Percentiles rank a stretch among this genome's conserved stretches.
Evolutionary conservation across 1,284 basidiomycete genomes (phyloP).

Genomic region (Porogramme epimiltina): DNA sequence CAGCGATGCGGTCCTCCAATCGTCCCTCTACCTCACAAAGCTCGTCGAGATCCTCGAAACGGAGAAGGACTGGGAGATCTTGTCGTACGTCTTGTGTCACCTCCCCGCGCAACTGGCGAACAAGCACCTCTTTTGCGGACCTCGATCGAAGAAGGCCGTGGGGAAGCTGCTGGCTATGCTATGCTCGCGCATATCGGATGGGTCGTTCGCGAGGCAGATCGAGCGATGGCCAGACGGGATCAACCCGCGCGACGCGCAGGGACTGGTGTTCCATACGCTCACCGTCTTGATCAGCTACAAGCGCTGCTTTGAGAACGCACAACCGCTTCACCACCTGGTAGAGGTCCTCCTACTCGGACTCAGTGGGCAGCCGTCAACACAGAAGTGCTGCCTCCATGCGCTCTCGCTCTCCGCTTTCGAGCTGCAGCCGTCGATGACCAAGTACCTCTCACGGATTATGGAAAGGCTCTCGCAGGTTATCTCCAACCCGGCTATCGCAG

Average conservation of each 20-base stretch:
- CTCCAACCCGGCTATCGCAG: constrained; percentile 91
- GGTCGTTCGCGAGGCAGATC: constrained; percentile 60
- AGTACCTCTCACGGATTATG: constrained; percentile 80
- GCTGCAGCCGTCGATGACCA: constrained; percentile 82
- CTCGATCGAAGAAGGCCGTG: constrained; percentile 70
- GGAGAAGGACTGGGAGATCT: constrained; percentile 91
- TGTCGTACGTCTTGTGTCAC: constrained; percentile 92
- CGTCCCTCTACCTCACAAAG: constrained; percentile 77
- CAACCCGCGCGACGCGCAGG: constrained; percentile 84
- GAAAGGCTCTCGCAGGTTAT: constrained; percentile 93
- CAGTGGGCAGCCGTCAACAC: constrained; percentile 76
- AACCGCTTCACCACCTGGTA: constrained; percentile 74
- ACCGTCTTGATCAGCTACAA: constrained; percentile 91
- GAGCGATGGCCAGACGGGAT: constrained; percentile 64
- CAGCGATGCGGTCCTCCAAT: constrained; percentile 62
- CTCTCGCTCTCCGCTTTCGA: constrained; percentile 91
- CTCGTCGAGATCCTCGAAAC: constrained; percentile 72
- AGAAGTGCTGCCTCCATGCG: constrained; percentile 92
- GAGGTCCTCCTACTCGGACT: constrained; percentile 86
- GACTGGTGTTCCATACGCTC: constrained; percentile 86
- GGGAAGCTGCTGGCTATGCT: constrained; percentile 69
- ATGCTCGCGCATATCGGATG: constrained; percentile 68
- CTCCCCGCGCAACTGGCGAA: constrained; percentile 92
- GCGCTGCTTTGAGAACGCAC: constrained; percentile 72
- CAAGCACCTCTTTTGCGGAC: constrained; percentile 97